Conservation (phyloP, 2,329 filamentous ascomycete species). For the Fonsecaea monophora region DNA sequence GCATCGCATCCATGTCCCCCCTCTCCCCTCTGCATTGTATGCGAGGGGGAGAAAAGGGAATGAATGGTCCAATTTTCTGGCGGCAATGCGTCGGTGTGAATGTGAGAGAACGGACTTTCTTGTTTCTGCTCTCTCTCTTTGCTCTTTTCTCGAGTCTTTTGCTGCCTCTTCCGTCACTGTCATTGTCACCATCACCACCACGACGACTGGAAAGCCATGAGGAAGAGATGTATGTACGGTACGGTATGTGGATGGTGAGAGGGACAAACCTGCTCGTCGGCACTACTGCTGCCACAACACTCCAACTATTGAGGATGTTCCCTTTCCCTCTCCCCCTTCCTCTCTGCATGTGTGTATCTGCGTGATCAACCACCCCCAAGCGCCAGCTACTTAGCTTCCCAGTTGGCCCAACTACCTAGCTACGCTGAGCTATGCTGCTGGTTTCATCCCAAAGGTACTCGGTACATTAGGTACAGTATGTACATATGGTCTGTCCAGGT, state of each 20-base stretch:
- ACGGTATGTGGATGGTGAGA: background rate
- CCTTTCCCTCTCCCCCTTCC: no score
- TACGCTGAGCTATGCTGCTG: no score
- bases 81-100: background rate
- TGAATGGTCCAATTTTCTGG: background rate
- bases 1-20: background rate
- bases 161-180: background rate
- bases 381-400: no score
- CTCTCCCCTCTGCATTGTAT: background rate
- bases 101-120: background rate
- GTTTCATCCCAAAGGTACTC: no score
- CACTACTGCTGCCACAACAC: no score
- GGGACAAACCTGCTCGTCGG: background rate
- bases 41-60: background rate
- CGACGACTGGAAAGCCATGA: background rate
- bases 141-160: background rate
- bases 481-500: no score
- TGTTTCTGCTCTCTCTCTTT: background rate
- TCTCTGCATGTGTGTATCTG: no score
- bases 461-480: no score
- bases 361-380: no score
- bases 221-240: no score
- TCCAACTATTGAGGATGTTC: no score
- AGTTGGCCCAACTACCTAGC: no score
- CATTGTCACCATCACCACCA: background rate